Conservation (phyloP, 345 rosid genomes). For the Psidium friedrichsthalianum region DNA sequence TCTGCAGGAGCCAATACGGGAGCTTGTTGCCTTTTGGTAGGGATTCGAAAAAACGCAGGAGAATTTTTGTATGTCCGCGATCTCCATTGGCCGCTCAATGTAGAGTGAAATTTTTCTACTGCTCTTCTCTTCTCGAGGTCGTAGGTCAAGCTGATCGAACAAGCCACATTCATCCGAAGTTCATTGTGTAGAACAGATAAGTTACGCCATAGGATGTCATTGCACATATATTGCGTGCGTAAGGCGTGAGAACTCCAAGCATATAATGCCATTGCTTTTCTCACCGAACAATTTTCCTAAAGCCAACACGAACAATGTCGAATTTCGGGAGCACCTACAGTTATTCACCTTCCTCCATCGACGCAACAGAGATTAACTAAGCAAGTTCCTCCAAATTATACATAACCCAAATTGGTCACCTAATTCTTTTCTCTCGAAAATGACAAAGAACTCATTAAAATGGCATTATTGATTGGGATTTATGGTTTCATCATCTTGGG, state of each 20-base stretch:
- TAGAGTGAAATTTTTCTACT: not conserved
- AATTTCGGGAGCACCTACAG: not conserved
- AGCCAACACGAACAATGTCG: not conserved
- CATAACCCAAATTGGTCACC: not conserved
- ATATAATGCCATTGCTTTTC: not conserved
- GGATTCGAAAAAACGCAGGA: not conserved
- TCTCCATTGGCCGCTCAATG: not conserved
- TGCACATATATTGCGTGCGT: not conserved
- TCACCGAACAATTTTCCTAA: not conserved
- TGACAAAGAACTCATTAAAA: not conserved
- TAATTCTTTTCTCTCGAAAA: not conserved
- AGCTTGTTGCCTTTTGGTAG: not conserved
- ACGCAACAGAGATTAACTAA: not conserved
- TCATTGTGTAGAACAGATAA: not conserved
- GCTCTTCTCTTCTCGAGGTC: not conserved
- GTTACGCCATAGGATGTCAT: not conserved
- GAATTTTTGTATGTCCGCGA: not conserved
- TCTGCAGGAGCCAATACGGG: not conserved
- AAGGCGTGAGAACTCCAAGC: not conserved
- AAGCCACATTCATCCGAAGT: not conserved
- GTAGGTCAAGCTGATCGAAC: not conserved
- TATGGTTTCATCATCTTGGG: constrained; percentile 2
- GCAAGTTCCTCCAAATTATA: not conserved
- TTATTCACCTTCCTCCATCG: not conserved
- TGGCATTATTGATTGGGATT: not conserved